These are phyloP conservation scores for Apiospora pterosperma DNA, from an alignment of 2,329 filamentous ascomycete genomes.

Conservation along the genomic window DNA sequence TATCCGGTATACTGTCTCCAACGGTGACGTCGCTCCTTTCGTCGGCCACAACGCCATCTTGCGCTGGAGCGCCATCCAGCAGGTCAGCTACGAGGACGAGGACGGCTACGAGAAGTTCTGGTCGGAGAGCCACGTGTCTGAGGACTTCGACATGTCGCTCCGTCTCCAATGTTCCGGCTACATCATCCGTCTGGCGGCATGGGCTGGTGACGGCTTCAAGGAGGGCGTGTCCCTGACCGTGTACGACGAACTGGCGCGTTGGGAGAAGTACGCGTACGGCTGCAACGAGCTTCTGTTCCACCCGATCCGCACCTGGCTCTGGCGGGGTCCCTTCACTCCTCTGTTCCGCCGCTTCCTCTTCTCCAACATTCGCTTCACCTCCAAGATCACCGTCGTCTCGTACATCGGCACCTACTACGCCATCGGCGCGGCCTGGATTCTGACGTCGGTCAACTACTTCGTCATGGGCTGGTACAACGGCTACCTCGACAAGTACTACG, in stretches of 20 bases:
- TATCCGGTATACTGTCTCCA: slow-evolving; percentile 67
- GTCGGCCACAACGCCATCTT: slow-evolving; percentile 77
- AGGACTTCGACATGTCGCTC: slow-evolving; percentile 74
- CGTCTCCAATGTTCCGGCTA: slow-evolving; percentile 68
- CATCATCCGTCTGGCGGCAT: slow-evolving; percentile 65
- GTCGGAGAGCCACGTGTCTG: slow-evolving; percentile 73
- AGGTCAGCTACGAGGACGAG: slow-evolving; percentile 52
- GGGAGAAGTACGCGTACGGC: slow-evolving; percentile 73
- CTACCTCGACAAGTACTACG: slow-evolving; percentile 62
- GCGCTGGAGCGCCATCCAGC: slow-evolving; percentile 63
- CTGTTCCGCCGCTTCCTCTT: slow-evolving; percentile 60
- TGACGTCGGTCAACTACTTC: slow-evolving; percentile 69
- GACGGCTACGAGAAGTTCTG: slow-evolving; percentile 65
- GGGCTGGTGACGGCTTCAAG: slow-evolving; percentile 67
- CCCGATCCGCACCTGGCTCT: slow-evolving; percentile 60
- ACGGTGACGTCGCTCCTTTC: slow-evolving; percentile 70
- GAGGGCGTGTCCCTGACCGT: slow-evolving; percentile 72
- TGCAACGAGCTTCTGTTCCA: slow-evolving; percentile 70
- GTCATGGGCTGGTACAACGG: slow-evolving; percentile 69
- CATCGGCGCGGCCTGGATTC: slow-evolving; percentile 63
- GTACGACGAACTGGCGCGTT: slow-evolving; percentile 68
- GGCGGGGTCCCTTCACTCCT: slow-evolving; percentile 60
- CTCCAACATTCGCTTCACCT: slow-evolving; percentile 59
- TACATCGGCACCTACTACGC: slow-evolving; percentile 61
- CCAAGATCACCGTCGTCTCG: slow-evolving; percentile 68